phyloP scores from a whole-genome alignment of 768 basidiomycete genomes.

The Hebeloma cylindrosporum region DNA sequence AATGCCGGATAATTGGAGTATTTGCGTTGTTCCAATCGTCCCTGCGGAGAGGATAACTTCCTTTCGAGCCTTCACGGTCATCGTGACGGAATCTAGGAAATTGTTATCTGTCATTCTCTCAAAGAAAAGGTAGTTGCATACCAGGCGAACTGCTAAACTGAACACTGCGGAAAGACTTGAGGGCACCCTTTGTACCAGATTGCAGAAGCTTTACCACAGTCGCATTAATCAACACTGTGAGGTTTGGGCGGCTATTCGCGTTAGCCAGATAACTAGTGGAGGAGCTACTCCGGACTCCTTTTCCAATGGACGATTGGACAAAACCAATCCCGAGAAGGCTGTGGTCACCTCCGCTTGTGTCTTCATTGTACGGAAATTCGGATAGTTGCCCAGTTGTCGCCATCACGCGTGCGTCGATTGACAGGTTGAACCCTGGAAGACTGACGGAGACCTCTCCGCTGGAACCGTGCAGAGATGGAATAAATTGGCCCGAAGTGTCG shows the following conservation, averaged over 20 bases:
- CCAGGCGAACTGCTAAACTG: slow-evolving; percentile 13
- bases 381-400: slow-evolving; percentile 33
- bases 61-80: slow-evolving; percentile 22
- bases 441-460: slow-evolving; percentile 33
- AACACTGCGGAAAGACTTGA: slow-evolving; percentile 22
- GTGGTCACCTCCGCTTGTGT: slow-evolving; percentile 32
- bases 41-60: slow-evolving; percentile 42
- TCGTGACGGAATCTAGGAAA: slow-evolving; percentile 4
- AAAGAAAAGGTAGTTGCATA: slow-evolving; percentile 1
- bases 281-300: slow-evolving; percentile 36
- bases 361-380: slow-evolving; percentile 35
- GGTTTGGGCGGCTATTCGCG: slow-evolving; percentile 30
- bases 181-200: slow-evolving; percentile 11
- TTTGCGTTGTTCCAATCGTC: slow-evolving; percentile 30
- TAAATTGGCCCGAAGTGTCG: slow-evolving; percentile 36
- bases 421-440: slow-evolving; percentile 29
- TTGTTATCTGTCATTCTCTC: neutral
- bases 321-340: slow-evolving; percentile 35
- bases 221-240: slow-evolving; percentile 36
- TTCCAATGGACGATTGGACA: slow-evolving; percentile 32
- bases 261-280: slow-evolving; percentile 34
- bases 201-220: slow-evolving; percentile 30
- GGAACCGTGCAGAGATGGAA: slow-evolving; percentile 37
- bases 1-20: slow-evolving; percentile 44
- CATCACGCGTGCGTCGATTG: slow-evolving; percentile 36